These are phyloP conservation scores for Dipteronia dyeriana DNA, from an alignment of 345 rosid genomes.

Conservation along the genomic window DNA sequence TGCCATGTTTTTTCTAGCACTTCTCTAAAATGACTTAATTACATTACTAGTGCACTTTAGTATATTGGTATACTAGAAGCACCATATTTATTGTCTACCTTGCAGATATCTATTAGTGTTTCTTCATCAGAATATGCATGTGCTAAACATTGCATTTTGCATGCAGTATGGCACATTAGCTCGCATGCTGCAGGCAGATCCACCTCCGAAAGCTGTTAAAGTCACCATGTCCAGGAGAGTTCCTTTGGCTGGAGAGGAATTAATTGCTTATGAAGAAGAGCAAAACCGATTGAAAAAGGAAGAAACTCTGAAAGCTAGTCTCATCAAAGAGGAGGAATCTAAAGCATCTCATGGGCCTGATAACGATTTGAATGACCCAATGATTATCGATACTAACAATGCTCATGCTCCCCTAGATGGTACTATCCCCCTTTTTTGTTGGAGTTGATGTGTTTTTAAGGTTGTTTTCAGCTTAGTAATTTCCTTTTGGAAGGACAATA, in stretches of 20 bases:
- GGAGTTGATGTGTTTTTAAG: neutral
- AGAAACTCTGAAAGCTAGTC: slow-evolving; percentile 86
- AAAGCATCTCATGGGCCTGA: slow-evolving; percentile 60
- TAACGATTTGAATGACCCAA: slow-evolving; percentile 67
- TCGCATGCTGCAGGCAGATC: slow-evolving; percentile 97
- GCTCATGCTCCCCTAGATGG: slow-evolving; percentile 59
- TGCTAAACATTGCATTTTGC: slow-evolving; percentile 18
- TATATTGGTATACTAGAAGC: neutral
- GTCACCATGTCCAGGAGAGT: slow-evolving; percentile 90
- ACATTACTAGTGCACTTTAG: neutral
- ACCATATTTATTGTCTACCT: neutral
- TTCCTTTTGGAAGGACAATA: slow-evolving; percentile 6
- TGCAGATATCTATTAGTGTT: slow-evolving; percentile 8
- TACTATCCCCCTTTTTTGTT: slow-evolving; percentile 29
- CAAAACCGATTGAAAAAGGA: slow-evolving; percentile 85
- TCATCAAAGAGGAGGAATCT: slow-evolving; percentile 84
- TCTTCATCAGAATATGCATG: slow-evolving; percentile 1
- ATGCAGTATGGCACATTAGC: slow-evolving; percentile 91
- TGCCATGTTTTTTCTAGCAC: neutral
- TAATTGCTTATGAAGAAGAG: slow-evolving; percentile 94
- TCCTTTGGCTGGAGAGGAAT: slow-evolving; percentile 98
- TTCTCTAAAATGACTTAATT: slow-evolving; percentile 1
- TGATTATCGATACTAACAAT: slow-evolving; percentile 68
- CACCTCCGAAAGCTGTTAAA: slow-evolving; percentile 98
- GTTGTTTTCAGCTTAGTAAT: neutral